Evolutionary conservation across 1,139 yeast genomes (phyloP).

Genomic region (Candida mesenterica): DNA sequence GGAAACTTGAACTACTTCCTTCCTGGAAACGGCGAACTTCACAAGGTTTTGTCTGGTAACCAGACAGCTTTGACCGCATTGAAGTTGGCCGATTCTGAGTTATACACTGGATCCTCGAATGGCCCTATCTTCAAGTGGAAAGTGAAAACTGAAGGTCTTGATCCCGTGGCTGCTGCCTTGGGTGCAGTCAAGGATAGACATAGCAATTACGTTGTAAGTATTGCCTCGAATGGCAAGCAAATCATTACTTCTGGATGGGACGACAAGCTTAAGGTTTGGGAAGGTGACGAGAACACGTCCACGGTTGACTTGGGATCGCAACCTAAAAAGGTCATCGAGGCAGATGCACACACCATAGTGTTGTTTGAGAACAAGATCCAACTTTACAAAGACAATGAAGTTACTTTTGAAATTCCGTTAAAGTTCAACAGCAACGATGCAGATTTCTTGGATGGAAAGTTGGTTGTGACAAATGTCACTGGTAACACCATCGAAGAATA

Average conservation of each 20-base stretch:
- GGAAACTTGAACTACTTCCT: conserved; percentile 69
- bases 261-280: conserved; percentile 60
- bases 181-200: conserved; percentile 30
- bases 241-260: conserved; percentile 79
- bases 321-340: conserved; percentile 55
- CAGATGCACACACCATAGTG: conserved; percentile 32
- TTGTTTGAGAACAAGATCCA: conserved; percentile 49
- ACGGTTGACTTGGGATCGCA: conserved; percentile 49
- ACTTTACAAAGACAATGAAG: conserved; percentile 28
- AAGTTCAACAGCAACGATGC: conserved; percentile 39
- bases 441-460: conserved; percentile 32
- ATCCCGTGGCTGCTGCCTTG: conserved; percentile 19
- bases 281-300: conserved; percentile 24
- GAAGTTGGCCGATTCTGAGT: conserved; percentile 16
- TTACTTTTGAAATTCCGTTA: conserved; percentile 24
- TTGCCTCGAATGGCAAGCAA: neutral
- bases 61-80: conserved; percentile 71
- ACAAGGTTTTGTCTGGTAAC: conserved; percentile 64
- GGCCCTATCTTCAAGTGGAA: conserved; percentile 71
- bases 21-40: conserved; percentile 36
- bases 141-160: conserved; percentile 25
- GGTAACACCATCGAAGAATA: conserved; percentile 33
- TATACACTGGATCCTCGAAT: conserved; percentile 79
- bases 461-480: conserved; percentile 53
- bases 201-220: conserved; percentile 55